Evolutionary conservation across 352 stramenopile genomes (phyloP), one percentile per base, ranked within the genome.

Genomic region (Halophytophthora polymorphica): DNA sequence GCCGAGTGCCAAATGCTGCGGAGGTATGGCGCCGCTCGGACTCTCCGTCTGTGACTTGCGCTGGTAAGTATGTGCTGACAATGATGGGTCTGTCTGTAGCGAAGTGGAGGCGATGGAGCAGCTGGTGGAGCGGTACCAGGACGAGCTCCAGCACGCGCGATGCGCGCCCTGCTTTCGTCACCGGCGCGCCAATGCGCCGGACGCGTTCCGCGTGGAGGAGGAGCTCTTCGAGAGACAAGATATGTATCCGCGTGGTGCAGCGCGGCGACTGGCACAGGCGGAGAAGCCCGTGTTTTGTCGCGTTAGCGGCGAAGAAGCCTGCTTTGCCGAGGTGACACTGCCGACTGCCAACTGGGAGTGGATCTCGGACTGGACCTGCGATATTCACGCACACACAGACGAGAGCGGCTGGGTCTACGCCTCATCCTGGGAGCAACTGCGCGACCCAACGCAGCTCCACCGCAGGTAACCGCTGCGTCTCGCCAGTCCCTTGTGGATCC

Each of bases 61-160:
- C 11, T 22, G 12, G 22, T 31, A 22, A 15, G 14, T 34, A 29
- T 51, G 5, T 36, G 22, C 11, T 41, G 6, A 33, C 14, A 17
- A 14, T 33, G 17, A 11, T 33, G 17, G 6, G 19, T 60, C 31
- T n/a, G 8, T 54, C 1, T 34, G 19, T 25, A 88, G 78, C 21
- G 78, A 90, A 52, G 55, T 90, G 21, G 59, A 50, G 22, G 76
- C 74, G 14, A 69, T 90, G 41, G 76, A 88, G 51, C 42, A 54
- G 37, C 60, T 90, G n/a, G 68, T 88, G 34, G 58, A 70, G 38
- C 65, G 72, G 23, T 88, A 86, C 53, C 79, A 90, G 53, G 57
- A 73, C 37, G 70, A 88, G 37, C 61, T 90, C 6, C 25, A 42
- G 25, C 40, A 44, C 37, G 34, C 28, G 17, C 39, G n/a, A 21